These are phyloP conservation scores for Spathaspora sp. DNA, from an alignment of 805 yeast species.

Conservation along the genomic window DNA sequence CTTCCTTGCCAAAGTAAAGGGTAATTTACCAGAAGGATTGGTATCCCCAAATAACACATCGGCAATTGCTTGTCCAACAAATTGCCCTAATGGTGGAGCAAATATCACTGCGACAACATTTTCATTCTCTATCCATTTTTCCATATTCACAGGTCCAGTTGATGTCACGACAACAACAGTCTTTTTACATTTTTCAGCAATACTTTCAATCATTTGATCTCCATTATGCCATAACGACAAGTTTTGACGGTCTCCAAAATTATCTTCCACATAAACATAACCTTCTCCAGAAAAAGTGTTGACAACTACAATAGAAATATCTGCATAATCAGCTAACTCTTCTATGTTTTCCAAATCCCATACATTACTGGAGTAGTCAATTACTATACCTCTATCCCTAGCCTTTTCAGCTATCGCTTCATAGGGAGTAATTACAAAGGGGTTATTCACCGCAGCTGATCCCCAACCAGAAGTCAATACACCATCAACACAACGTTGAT, in stretches of 20 bases:
- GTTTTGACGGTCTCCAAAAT: constrained; percentile 56
- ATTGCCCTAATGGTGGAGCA: constrained; percentile 56
- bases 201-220: constrained; percentile 46
- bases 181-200: constrained; percentile 48
- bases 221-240: constrained; percentile 55
- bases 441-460: constrained; percentile 55
- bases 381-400: constrained; percentile 39
- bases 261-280: constrained; percentile 52
- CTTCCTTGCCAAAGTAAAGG: constrained; percentile 59
- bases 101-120: constrained; percentile 56
- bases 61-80: constrained; percentile 54
- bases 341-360: constrained; percentile 44
- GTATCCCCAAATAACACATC: constrained; percentile 57
- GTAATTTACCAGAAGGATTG: constrained; percentile 62
- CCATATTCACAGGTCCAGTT: constrained; percentile 60
- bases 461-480: constrained; percentile 63
- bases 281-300: constrained; percentile 59
- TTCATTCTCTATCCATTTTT: constrained; percentile 53
- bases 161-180: constrained; percentile 58
- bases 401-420: constrained; percentile 53
- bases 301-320: constrained; percentile 52
- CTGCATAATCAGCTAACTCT: constrained; percentile 46
- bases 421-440: constrained; percentile 54
- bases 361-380: constrained; percentile 43
- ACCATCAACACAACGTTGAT: constrained; percentile 51